Conservation (phyloP, 345 rosid species). For the Crucihimalaya himalaica region DNA sequence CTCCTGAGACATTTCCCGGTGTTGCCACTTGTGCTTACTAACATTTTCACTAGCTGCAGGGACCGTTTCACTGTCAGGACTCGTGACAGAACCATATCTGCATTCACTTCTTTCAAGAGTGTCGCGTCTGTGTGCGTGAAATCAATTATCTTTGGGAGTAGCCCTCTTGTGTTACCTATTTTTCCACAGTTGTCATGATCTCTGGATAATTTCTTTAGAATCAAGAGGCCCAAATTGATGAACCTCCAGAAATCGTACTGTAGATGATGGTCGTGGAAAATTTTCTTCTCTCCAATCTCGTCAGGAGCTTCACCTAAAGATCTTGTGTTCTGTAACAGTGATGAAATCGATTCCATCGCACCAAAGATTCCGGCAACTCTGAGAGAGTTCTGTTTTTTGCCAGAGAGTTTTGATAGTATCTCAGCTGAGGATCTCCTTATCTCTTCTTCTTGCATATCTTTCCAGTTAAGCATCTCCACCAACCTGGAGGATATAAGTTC, state of each 20-base stretch:
- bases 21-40: conserved; percentile 71
- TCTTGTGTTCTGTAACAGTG: conserved; percentile 65
- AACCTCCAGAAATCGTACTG: conserved; percentile 72
- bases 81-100: conserved; percentile 44
- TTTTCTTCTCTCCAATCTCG: conserved; percentile 67
- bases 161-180: conserved; percentile 90
- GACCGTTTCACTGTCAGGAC: conserved; percentile 72
- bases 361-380: conserved; percentile 88
- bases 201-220: conserved; percentile 76
- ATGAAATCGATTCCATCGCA: conserved; percentile 91
- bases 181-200: conserved; percentile 92
- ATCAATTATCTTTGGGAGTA: conserved; percentile 79
- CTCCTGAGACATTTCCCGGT: conserved; percentile 70
- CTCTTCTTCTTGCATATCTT: conserved; percentile 82
- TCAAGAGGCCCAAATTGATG: conserved; percentile 76
- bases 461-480: conserved; percentile 94
- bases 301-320: conserved; percentile 54
- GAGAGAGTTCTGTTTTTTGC: conserved; percentile 77
- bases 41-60: conserved; percentile 81
- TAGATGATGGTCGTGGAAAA: conserved; percentile 46
- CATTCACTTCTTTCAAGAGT: conserved; percentile 51
- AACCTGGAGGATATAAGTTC: conserved; percentile 34
- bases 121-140: conserved; percentile 62
- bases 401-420: conserved; percentile 66
- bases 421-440: conserved; percentile 78